Evolutionary conservation across 352 stramenopile genomes (phyloP).

Genomic region (Pseudoperonospora humuli): DNA sequence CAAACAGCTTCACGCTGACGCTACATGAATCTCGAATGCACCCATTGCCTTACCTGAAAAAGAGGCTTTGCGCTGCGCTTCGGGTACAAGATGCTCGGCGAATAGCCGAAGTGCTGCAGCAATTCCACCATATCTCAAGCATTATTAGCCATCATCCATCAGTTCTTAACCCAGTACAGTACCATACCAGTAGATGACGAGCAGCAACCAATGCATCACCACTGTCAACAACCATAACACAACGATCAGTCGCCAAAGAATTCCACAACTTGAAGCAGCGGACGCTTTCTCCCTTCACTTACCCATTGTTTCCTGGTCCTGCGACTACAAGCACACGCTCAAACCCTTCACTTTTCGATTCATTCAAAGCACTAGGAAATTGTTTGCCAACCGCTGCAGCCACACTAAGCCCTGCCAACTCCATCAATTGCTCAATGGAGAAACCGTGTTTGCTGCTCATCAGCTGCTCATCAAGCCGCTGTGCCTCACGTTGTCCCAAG

Average conservation of each 20-base stretch:
- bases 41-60: constrained; percentile 45
- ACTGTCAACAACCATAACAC: constrained; percentile 15
- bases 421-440: constrained; percentile 97
- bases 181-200: constrained; percentile 88
- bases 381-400: constrained; percentile 84
- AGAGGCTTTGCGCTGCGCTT: constrained; percentile 79
- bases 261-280: neutral
- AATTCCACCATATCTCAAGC: no score
- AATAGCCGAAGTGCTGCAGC: constrained; percentile 93
- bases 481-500: constrained; percentile 59
- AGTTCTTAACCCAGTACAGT: neutral
- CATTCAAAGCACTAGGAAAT: constrained; percentile 20
- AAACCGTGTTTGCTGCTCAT: constrained; percentile 86
- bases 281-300: neutral
- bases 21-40: neutral
- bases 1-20: neutral
- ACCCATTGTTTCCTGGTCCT: constrained; percentile 98
- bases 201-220: constrained; percentile 98
- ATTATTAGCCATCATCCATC: neutral
- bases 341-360: constrained; percentile 1
- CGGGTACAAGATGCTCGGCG: constrained; percentile 91
- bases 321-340: constrained; percentile 88
- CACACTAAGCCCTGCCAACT: constrained; percentile 95
- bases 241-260: neutral
- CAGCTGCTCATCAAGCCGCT: constrained; percentile 85